These are phyloP conservation scores for Pseudocercospora cruenta DNA, from an alignment of 2,329 filamentous ascomycete species.

Conservation along the genomic window DNA sequence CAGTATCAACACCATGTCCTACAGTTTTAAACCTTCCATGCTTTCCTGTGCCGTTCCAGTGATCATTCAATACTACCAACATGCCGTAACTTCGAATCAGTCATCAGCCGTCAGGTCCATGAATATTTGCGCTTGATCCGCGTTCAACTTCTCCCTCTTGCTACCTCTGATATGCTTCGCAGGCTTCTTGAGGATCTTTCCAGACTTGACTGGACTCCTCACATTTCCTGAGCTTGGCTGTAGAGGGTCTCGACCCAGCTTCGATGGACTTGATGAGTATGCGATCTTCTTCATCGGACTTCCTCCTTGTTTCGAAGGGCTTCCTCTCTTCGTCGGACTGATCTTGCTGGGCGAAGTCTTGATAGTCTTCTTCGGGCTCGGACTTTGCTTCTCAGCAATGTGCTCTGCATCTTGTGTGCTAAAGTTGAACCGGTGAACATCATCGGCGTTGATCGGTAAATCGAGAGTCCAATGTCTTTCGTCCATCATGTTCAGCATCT, in stretches of 20 bases:
- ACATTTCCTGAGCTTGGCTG: conserved; percentile 19
- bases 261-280: background rate
- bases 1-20: background rate
- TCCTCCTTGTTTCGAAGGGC: conserved; percentile 5
- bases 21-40: background rate
- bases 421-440: conserved; percentile 31
- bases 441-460: conserved; percentile 46
- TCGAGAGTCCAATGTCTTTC: conserved; percentile 78
- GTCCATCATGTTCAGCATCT: conserved; percentile 78
- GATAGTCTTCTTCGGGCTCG: conserved; percentile 11
- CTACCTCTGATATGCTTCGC: conserved; percentile 14
- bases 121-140: conserved; percentile 31
- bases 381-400: conserved; percentile 12
- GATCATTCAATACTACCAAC: background rate
- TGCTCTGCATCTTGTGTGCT: conserved; percentile 29
- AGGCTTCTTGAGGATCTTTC: conserved; percentile 8
- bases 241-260: conserved; percentile 1
- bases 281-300: background rate
- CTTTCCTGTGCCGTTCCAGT: background rate
- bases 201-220: conserved; percentile 5
- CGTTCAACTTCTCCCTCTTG: conserved; percentile 17
- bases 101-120: conserved; percentile 22
- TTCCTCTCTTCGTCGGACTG: conserved; percentile 12
- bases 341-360: conserved; percentile 18
- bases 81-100: background rate